Evolutionary conservation across 306 rosid species (phyloP).

Genomic region (Glycine tomentella): DNA sequence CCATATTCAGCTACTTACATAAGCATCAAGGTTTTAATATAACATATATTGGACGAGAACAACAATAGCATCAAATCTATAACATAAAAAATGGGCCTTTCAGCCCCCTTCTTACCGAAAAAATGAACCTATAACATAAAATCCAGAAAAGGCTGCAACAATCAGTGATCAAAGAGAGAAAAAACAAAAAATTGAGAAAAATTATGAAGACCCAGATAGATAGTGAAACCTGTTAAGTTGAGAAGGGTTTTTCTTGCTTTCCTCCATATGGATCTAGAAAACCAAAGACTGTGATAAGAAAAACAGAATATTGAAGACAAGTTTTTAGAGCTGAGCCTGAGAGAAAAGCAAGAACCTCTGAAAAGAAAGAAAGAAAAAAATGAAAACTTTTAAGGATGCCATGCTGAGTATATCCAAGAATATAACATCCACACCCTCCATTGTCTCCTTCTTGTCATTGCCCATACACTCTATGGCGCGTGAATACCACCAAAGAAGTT

Average conservation of each 20-base stretch:
- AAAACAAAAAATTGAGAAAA: background rate
- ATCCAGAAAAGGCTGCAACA: background rate
- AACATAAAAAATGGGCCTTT: no score
- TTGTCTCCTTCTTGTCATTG: background rate
- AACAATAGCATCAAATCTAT: background rate
- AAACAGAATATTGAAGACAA: slow-evolving; percentile 5
- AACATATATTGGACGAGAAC: background rate
- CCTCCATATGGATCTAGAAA: slow-evolving; percentile 55
- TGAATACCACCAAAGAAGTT: background rate
- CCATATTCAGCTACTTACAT: background rate
- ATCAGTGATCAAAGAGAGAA: slow-evolving; percentile 11
- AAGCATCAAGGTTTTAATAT: background rate
- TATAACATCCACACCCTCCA: slow-evolving; percentile 26
- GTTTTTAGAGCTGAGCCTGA: background rate
- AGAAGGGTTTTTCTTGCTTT: slow-evolving; percentile 40
- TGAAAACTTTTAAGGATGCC: slow-evolving; percentile 25
- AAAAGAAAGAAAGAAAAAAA: background rate
- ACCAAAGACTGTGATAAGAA: background rate
- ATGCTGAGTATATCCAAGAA: slow-evolving; percentile 48
- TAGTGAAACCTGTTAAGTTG: slow-evolving; percentile 57
- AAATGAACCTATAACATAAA: background rate
- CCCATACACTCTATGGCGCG: slow-evolving; percentile 39
- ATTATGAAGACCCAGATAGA: slow-evolving; percentile 39
- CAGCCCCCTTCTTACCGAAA: no score
- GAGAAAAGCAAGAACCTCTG: background rate